Evolutionary conservation across 352 stramenopile genomes (phyloP).

Genomic region (Globisporangium okanoganense): DNA sequence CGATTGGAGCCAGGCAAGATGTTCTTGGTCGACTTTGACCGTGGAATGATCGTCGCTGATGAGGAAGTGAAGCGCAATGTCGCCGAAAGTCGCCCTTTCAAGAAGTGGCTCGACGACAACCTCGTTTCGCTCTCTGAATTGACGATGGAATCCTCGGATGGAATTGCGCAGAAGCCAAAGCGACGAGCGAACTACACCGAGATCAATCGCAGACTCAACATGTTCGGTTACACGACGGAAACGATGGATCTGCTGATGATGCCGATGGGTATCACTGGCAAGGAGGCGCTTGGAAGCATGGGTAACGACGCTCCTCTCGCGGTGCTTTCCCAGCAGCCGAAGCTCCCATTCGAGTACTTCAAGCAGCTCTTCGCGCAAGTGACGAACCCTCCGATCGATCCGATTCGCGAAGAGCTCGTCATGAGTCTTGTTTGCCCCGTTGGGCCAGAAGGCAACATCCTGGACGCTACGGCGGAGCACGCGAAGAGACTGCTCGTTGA

Average conservation of each 20-base stretch:
- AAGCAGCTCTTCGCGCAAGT: conserved; percentile 96
- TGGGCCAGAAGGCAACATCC: conserved; percentile 92
- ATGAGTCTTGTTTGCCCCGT: conserved; percentile 97
- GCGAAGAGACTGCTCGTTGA: conserved; percentile 90
- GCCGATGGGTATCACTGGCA: conserved; percentile 92
- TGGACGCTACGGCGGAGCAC: conserved; percentile 80
- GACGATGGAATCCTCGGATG: conserved; percentile 33
- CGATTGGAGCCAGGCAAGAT: conserved; percentile 97
- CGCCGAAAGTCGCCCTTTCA: conserved; percentile 84
- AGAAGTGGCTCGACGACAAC: conserved; percentile 90
- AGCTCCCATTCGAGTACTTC: conserved; percentile 96
- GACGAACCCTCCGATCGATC: conserved; percentile 97
- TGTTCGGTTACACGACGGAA: conserved; percentile 95
- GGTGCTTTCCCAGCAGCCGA: conserved; percentile 91
- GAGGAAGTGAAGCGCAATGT: conserved; percentile 95
- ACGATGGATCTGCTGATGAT: conserved; percentile 95
- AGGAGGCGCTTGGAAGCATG: conserved; percentile 94
- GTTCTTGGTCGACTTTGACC: conserved; percentile 97
- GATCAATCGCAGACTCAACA: conserved; percentile 91
- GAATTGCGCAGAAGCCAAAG: conserved; percentile 15
- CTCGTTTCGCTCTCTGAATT: conserved; percentile 87
- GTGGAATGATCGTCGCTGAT: conserved; percentile 92
- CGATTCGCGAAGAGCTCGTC: conserved; percentile 96
- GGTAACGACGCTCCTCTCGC: conserved; percentile 94
- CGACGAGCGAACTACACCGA: conserved; percentile 45